phyloP scores from a whole-genome alignment of 129 eudicot genomes.

The Arctium lappa region DNA sequence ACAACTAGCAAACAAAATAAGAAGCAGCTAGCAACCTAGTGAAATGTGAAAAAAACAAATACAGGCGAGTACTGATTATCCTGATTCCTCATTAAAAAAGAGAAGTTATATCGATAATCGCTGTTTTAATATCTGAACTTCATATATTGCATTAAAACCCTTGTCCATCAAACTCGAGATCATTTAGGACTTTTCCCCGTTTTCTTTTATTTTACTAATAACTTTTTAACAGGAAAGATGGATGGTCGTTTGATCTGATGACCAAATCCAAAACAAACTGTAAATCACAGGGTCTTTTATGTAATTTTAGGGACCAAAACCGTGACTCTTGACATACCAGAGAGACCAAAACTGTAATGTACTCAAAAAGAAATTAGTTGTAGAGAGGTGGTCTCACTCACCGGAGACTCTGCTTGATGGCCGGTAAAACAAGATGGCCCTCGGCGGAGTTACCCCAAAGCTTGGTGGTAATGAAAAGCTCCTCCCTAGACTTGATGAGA shows the following conservation, averaged over 20 bases:
- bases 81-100: too few relatives aligned
- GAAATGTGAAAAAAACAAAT: too few relatives aligned
- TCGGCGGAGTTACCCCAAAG: slow-evolving; percentile 37
- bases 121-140: too few relatives aligned
- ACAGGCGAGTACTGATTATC: too few relatives aligned
- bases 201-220: too few relatives aligned
- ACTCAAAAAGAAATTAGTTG: not conserved
- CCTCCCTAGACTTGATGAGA: slow-evolving; percentile 15
- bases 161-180: not conserved
- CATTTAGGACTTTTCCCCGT: too few relatives aligned
- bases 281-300: too few relatives aligned
- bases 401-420: slow-evolving; percentile 28
- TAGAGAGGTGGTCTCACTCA: not conserved
- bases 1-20: too few relatives aligned
- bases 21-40: too few relatives aligned
- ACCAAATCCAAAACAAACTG: not conserved
- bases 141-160: too few relatives aligned
- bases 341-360: not conserved
- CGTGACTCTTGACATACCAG: not conserved
- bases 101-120: too few relatives aligned
- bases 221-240: too few relatives aligned
- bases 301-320: not conserved
- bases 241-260: not conserved
- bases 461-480: slow-evolving; percentile 39
- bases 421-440: slow-evolving; percentile 35